Percentiles rank a stretch among this genome's conserved stretches.
Conservation (phyloP, 306 rosid genomes). For the Styphnolobium japonicum region DNA sequence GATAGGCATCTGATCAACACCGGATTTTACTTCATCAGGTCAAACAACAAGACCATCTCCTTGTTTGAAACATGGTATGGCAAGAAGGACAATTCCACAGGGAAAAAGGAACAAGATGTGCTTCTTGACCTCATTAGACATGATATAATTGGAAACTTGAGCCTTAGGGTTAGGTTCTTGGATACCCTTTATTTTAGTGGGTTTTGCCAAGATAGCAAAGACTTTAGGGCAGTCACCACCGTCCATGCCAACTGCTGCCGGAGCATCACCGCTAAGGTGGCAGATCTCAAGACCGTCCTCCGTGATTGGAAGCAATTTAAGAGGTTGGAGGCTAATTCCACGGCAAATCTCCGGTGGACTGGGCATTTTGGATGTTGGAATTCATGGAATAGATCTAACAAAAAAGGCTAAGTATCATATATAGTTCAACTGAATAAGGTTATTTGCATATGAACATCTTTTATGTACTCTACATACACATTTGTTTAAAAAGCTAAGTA, state of each 20-base stretch:
- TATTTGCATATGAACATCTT: too few species aligned
- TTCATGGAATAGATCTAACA: constrained; percentile 45
- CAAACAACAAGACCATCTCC: constrained; percentile 64
- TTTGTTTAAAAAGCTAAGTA: too few species aligned
- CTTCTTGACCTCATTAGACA: constrained; percentile 29
- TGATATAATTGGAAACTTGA: constrained; percentile 39
- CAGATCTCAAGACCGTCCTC: constrained; percentile 43
- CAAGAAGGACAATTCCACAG: constrained; percentile 49
- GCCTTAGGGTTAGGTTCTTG: constrained; percentile 64
- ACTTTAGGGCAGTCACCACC: constrained; percentile 50
- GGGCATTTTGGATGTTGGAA: constrained; percentile 38
- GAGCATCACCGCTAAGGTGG: constrained; percentile 58
- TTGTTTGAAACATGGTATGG: constrained; percentile 67
- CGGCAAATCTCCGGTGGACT: constrained; percentile 38
- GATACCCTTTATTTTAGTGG: constrained; percentile 78
- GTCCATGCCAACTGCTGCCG: constrained; percentile 86
- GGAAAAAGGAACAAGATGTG: constrained; percentile 79
- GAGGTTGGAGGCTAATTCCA: constrained; percentile 1
- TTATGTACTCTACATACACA: too few species aligned
- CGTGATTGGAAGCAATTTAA: constrained; percentile 71
- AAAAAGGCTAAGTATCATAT: not conserved
- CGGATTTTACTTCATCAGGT: constrained; percentile 64
- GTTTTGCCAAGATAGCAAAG: constrained; percentile 73
- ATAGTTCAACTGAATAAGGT: not conserved
- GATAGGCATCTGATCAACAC: constrained; percentile 53